Conservation (phyloP, 2,329 filamentous ascomycete species). For the Fusarium nelsonii region DNA sequence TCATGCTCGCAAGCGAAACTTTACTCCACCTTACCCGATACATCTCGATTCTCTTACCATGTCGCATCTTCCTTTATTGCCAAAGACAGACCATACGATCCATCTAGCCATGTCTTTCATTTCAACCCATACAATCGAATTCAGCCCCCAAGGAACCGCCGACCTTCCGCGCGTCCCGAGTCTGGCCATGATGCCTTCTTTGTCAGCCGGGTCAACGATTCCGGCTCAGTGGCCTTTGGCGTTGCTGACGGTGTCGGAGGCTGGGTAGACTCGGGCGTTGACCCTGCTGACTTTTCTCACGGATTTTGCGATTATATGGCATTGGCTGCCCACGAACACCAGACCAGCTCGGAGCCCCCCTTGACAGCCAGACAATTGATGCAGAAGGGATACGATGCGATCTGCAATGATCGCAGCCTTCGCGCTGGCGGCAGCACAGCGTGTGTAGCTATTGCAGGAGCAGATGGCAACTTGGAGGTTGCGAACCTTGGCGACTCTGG, state of each 20-base stretch:
- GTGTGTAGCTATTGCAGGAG: constrained; percentile 82
- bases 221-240: constrained; percentile 81
- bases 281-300: constrained; percentile 95
- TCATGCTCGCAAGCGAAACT: constrained; percentile 37
- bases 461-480: constrained; percentile 82
- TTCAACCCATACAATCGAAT: constrained; percentile 76
- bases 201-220: constrained; percentile 80
- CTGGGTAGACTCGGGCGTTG: constrained; percentile 92
- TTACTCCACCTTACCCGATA: constrained; percentile 45
- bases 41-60: constrained; percentile 70
- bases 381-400: constrained; percentile 84
- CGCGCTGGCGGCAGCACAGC: constrained; percentile 91
- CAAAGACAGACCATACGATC: constrained; percentile 77
- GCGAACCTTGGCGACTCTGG: constrained; percentile 97
- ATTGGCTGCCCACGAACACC: constrained; percentile 73
- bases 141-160: constrained; percentile 59
- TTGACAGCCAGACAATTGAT: constrained; percentile 78
- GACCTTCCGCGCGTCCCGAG: constrained; percentile 67
- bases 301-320: constrained; percentile 95
- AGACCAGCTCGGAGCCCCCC: constrained; percentile 52
- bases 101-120: constrained; percentile 76
- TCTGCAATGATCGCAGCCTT: constrained; percentile 79
- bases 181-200: constrained; percentile 98
- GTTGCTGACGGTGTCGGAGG: constrained; percentile 96
- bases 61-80: constrained; percentile 81